These are phyloP conservation scores for Pouteria glomerata DNA, from an alignment of 148 eudicot species.

Conservation along the genomic window DNA sequence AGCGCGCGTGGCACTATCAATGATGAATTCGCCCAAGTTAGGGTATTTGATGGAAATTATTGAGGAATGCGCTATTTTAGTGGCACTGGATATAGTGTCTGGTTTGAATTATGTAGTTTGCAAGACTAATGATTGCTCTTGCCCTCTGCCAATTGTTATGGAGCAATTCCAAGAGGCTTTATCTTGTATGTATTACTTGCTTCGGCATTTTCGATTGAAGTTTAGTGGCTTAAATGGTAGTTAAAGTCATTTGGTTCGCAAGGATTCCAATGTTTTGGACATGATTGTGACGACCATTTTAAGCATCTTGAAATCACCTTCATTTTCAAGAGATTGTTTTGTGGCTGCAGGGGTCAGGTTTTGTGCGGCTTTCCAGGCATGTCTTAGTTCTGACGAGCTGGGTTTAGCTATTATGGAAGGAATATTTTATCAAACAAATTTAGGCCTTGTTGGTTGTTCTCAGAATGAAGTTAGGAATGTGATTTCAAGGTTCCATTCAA, in stretches of 20 bases:
- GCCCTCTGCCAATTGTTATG: conserved; percentile 83
- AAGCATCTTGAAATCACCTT: conserved; percentile 50
- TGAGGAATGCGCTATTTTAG: conserved; percentile 64
- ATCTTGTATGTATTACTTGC: conserved; percentile 86
- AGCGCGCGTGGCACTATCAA: conserved; percentile 69
- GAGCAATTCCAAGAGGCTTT: conserved; percentile 95
- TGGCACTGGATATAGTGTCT: conserved; percentile 52
- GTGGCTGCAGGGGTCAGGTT: conserved; percentile 96
- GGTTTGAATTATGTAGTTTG: conserved; percentile 55
- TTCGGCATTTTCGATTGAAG: conserved; percentile 68
- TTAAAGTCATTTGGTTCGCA: background rate
- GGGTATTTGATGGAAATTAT: conserved; percentile 75
- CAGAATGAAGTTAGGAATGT: conserved; percentile 28
- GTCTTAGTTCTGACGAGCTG: conserved; percentile 66
- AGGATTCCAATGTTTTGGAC: conserved; percentile 29
- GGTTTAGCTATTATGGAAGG: conserved; percentile 58
- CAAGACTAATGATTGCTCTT: conserved; percentile 48
- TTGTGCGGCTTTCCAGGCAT: conserved; percentile 78
- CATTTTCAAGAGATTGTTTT: conserved; percentile 85
- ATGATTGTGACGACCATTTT: conserved; percentile 45
- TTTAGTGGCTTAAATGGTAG: conserved; percentile 22
- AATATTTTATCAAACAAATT: conserved; percentile 37
- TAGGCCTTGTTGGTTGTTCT: conserved; percentile 23
- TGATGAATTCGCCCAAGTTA: conserved; percentile 86
- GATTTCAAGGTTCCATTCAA: conserved; percentile 42